A percentile compares a stretch with the other conserved stretches of the same genome.
These are phyloP conservation scores for Coemansia sp. DNA, from an alignment of 192 early-diverging fungal species.

Conservation along the genomic window DNA sequence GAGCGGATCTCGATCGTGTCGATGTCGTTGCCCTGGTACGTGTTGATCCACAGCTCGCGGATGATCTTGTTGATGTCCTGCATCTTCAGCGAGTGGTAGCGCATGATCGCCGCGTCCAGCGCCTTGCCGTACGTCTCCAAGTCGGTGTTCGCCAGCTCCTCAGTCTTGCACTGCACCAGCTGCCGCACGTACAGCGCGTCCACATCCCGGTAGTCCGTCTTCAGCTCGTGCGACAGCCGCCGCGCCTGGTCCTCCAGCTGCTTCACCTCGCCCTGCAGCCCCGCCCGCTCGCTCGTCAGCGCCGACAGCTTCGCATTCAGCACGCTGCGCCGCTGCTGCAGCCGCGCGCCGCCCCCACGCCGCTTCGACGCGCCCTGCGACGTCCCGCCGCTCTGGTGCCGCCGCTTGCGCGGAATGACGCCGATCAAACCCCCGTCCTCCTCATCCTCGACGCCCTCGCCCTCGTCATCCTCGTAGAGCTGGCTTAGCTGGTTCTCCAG, in stretches of 20 bases:
- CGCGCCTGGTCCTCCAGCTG: conserved; percentile 77
- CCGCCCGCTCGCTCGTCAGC: conserved; percentile 44
- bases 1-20: conserved; percentile 95
- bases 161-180: conserved; percentile 71
- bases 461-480: conserved; percentile 19
- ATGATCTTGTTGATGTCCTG: conserved; percentile 96
- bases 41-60: conserved; percentile 93
- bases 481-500: conserved; percentile 34
- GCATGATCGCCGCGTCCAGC: conserved; percentile 82
- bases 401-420: conserved; percentile 31
- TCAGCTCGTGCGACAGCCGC: conserved; percentile 60
- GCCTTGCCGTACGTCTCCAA: conserved; percentile 84
- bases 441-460: not conserved
- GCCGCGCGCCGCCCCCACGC: conserved; percentile 24
- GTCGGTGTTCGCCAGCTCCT: conserved; percentile 76
- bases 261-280: conserved; percentile 73
- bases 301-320: conserved; percentile 37
- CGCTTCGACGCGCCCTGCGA: conserved; percentile 8
- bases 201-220: conserved; percentile 74
- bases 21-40: conserved; percentile 95
- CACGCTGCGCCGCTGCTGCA: conserved; percentile 35
- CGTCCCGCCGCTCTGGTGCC: conserved; percentile 7
- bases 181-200: conserved; percentile 66
- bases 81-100: conserved; percentile 93
- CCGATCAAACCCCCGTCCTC: conserved; percentile 5